Evolutionary conservation across 129 eudicot genomes (phyloP).

Genomic region (Saussurea involucrata): DNA sequence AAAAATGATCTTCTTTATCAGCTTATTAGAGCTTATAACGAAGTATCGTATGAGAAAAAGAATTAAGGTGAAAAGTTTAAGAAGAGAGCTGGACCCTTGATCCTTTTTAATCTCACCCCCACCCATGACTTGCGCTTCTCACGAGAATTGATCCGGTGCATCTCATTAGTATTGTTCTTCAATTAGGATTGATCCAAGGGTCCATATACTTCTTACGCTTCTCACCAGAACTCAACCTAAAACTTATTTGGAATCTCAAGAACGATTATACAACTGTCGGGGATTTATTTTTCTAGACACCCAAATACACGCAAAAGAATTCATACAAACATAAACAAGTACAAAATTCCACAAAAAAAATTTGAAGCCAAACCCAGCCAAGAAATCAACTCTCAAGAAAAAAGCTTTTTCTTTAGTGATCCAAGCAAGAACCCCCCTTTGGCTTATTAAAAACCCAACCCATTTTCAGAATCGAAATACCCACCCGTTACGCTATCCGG

Average conservation of each 20-base stretch:
- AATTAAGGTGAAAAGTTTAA: no score
- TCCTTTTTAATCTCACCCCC: no score
- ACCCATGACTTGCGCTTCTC: no score
- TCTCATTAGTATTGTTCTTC: no score
- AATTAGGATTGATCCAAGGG: no score
- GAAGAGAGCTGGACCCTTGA: no score
- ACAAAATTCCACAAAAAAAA: background rate
- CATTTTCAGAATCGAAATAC: slow-evolving; percentile 1
- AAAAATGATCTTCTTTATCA: no score
- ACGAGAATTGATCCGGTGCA: no score
- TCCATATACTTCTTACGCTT: no score
- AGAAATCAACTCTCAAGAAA: slow-evolving; percentile 1
- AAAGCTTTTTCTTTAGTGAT: background rate
- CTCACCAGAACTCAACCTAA: no score
- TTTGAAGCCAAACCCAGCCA: slow-evolving; percentile 3
- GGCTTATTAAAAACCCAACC: slow-evolving; percentile 1
- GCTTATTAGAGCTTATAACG: no score
- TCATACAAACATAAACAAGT: background rate
- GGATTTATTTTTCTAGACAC: background rate
- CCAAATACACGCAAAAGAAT: slow-evolving; percentile 1
- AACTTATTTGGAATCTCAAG: background rate
- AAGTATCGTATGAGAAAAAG: no score
- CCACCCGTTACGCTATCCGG: slow-evolving; percentile 32
- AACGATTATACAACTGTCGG: background rate
- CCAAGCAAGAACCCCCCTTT: background rate